phyloP scores from a whole-genome alignment of 345 rosid genomes.

The Salix viminalis region DNA sequence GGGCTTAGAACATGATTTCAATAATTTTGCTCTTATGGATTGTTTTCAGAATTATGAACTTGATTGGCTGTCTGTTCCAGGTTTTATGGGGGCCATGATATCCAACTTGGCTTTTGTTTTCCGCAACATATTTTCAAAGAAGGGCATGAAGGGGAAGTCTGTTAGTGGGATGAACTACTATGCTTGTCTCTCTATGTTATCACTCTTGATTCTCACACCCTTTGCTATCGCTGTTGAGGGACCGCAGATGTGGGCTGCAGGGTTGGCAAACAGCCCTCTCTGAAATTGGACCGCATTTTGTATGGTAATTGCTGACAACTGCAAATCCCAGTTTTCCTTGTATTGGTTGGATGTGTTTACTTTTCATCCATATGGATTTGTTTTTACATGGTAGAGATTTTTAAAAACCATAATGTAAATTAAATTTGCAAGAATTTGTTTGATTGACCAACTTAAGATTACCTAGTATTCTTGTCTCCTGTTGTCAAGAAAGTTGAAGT shows the following conservation, averaged over 20 bases:
- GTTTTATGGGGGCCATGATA: constrained; percentile 99
- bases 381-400: background rate
- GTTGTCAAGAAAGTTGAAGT: background rate
- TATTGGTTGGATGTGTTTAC: background rate
- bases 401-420: background rate
- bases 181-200: constrained; percentile 89
- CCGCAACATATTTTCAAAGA: constrained; percentile 93
- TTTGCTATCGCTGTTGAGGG: constrained; percentile 93
- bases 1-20: constrained; percentile 10
- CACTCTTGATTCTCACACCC: constrained; percentile 85
- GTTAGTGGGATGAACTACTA: constrained; percentile 69
- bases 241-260: constrained; percentile 85
- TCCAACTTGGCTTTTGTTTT: constrained; percentile 94
- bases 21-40: background rate
- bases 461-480: background rate
- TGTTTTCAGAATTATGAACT: constrained; percentile 1
- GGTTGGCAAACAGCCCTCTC: constrained; percentile 80
- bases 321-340: background rate
- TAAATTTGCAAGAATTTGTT: background rate
- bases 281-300: constrained; percentile 71
- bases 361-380: background rate
- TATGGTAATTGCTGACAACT: constrained; percentile 53
- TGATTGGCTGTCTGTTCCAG: constrained; percentile 17
- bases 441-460: background rate
- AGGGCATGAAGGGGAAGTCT: constrained; percentile 94